Evolutionary conservation across 441 rosid genomes (phyloP).

Genomic region (Omphalea diandra): DNA sequence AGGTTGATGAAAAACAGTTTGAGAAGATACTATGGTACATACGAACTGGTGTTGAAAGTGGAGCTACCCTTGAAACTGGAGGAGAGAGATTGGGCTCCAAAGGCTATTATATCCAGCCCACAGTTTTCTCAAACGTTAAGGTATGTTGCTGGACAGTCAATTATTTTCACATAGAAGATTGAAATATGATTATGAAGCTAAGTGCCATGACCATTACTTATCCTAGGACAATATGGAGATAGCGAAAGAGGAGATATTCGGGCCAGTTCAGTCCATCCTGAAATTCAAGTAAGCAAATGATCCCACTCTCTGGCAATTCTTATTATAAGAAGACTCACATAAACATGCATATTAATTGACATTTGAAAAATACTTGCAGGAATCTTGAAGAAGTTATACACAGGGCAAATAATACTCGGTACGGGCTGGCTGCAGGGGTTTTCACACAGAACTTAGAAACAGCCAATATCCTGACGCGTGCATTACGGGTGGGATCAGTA

Average conservation of each 20-base stretch:
- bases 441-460: conserved; percentile 68
- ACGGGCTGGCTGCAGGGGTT: conserved; percentile 87
- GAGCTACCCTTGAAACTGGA: conserved; percentile 85
- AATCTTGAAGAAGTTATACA: conserved; percentile 65
- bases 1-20: conserved; percentile 74
- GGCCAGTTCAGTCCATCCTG: conserved; percentile 89
- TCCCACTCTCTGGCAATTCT: background rate
- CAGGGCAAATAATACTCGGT: conserved; percentile 59
- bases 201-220: background rate
- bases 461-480: conserved; percentile 67
- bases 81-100: conserved; percentile 64
- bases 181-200: background rate
- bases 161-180: background rate
- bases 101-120: conserved; percentile 85
- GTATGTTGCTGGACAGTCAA: conserved; percentile 27
- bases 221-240: conserved; percentile 75
- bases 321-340: too few relatives aligned
- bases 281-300: conserved; percentile 64
- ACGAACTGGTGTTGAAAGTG: conserved; percentile 60
- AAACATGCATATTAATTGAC: background rate
- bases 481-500: conserved; percentile 69
- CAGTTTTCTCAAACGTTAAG: conserved; percentile 83
- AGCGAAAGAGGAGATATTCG: conserved; percentile 89
- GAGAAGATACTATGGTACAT: conserved; percentile 69
- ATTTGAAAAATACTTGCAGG: conserved; percentile 37